A percentile compares a stretch with the other conserved stretches of the same genome.
Conservation (phyloP, 2,329 filamentous ascomycete genomes). For the Balansia obtecta region DNA sequence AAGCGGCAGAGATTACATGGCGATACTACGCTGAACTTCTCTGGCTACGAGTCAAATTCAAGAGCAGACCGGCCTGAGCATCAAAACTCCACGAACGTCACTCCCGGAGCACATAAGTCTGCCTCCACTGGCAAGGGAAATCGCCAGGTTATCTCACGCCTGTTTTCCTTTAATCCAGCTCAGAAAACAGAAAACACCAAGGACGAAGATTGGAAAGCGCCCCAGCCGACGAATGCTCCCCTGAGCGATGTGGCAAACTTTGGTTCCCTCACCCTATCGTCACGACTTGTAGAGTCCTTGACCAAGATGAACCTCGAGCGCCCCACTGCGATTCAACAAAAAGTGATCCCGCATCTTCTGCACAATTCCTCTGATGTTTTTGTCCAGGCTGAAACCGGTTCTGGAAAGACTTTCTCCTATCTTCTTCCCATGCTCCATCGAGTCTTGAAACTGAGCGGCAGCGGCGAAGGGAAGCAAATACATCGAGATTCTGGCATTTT, state of each 20-base stretch:
- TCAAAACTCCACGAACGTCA: constrained; percentile 9
- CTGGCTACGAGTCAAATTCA: not conserved
- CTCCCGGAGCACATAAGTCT: constrained; percentile 10
- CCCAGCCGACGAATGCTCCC: constrained; percentile 81
- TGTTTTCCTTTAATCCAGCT: constrained; percentile 82
- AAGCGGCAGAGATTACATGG: constrained; percentile 33
- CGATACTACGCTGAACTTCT: constrained; percentile 9
- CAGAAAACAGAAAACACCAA: constrained; percentile 51
- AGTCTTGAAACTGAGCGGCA: constrained; percentile 62
- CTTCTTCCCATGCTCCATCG: constrained; percentile 83
- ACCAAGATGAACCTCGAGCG: constrained; percentile 80
- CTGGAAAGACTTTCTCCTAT: constrained; percentile 95
- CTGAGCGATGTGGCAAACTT: constrained; percentile 79
- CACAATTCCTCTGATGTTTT: constrained; percentile 82
- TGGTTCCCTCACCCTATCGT: constrained; percentile 70
- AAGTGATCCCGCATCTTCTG: constrained; percentile 69
- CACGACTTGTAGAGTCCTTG: constrained; percentile 69
- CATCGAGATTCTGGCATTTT: constrained; percentile 83
- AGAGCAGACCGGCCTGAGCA: not conserved
- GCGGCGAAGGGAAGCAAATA: constrained; percentile 42
- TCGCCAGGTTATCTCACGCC: constrained; percentile 67
- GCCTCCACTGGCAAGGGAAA: constrained; percentile 11
- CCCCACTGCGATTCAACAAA: constrained; percentile 89
- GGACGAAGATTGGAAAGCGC: constrained; percentile 36
- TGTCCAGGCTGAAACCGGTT: constrained; percentile 92